Conservation (phyloP, 75 land plant genomes). For the Pinus taeda region DNA sequence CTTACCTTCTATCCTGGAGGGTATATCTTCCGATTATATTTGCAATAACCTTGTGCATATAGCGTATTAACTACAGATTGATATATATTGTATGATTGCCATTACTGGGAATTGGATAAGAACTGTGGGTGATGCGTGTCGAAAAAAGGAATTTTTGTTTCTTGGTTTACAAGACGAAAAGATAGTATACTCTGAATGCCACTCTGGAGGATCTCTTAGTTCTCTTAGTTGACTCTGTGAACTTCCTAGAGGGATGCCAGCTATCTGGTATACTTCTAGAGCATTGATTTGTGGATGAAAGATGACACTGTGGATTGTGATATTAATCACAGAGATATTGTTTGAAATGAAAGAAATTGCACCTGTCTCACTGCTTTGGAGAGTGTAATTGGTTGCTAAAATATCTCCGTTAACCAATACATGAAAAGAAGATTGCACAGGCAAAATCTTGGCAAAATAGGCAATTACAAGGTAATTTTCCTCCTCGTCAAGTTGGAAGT, state of each 20-base stretch:
- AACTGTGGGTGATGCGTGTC: too few relatives aligned
- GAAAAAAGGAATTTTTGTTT: too few relatives aligned
- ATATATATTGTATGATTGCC: too few relatives aligned
- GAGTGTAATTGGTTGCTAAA: conserved; percentile 24
- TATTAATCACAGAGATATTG: conserved; percentile 22
- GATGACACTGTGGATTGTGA: conserved; percentile 32
- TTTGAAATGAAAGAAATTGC: conserved; percentile 12
- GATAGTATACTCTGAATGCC: too few relatives aligned
- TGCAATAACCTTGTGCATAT: too few relatives aligned
- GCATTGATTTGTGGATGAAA: conserved; percentile 51
- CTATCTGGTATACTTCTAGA: conserved; percentile 51
- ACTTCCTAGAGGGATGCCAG: conserved; percentile 33
- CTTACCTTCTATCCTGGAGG: too few relatives aligned
- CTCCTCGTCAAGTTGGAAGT: conserved; percentile 26
- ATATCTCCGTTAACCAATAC: conserved; percentile 36
- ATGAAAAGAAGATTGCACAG: conserved; percentile 34
- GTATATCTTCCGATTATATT: too few relatives aligned
- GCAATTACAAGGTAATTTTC: conserved; percentile 51
- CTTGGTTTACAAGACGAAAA: too few relatives aligned
- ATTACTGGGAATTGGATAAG: too few relatives aligned
- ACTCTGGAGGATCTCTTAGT: too few relatives aligned
- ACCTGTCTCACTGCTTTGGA: conserved; percentile 17
- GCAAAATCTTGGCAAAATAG: conserved; percentile 57
- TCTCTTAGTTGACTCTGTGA: conserved; percentile 58
- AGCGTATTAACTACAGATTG: too few relatives aligned